Conservation (phyloP, 2,329 filamentous ascomycete species). For the Zasmidium angulare region DNA sequence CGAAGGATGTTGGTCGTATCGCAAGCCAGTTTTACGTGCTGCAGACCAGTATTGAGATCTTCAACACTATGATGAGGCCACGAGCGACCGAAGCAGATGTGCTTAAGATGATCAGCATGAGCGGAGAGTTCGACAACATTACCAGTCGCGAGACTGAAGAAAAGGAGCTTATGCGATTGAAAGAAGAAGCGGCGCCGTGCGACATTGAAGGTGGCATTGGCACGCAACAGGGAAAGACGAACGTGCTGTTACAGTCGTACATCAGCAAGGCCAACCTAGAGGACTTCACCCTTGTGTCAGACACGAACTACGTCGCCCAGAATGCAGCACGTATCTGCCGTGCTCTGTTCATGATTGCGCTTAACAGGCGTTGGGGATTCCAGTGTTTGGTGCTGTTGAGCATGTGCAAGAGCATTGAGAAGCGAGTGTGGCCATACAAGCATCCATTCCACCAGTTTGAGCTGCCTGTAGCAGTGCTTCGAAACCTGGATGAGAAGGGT, state of each 20-base stretch:
- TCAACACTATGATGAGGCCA: conserved; percentile 91
- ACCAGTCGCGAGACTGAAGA: conserved; percentile 88
- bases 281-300: conserved; percentile 89
- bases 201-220: conserved; percentile 69
- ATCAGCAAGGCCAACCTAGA: conserved; percentile 86
- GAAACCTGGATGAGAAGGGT: conserved; percentile 80
- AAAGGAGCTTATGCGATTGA: conserved; percentile 77
- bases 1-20: conserved; percentile 94
- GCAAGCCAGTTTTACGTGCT: conserved; percentile 96
- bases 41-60: conserved; percentile 90
- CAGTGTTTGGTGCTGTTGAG: conserved; percentile 90
- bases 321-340: conserved; percentile 93
- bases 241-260: conserved; percentile 90
- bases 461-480: conserved; percentile 76
- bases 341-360: conserved; percentile 93
- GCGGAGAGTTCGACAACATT: conserved; percentile 96
- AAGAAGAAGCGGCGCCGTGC: conserved; percentile 70
- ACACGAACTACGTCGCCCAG: conserved; percentile 92
- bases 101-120: conserved; percentile 94
- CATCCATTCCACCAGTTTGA: conserved; percentile 96
- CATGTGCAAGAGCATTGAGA: conserved; percentile 95
- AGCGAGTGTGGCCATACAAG: conserved; percentile 89
- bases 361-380: conserved; percentile 93
- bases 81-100: conserved; percentile 87
- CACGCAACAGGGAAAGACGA: conserved; percentile 84